Base-by-base conservation (phyloP, 2,329 filamentous ascomycete genomes). In the Dactylellina parvicollis region DNA sequence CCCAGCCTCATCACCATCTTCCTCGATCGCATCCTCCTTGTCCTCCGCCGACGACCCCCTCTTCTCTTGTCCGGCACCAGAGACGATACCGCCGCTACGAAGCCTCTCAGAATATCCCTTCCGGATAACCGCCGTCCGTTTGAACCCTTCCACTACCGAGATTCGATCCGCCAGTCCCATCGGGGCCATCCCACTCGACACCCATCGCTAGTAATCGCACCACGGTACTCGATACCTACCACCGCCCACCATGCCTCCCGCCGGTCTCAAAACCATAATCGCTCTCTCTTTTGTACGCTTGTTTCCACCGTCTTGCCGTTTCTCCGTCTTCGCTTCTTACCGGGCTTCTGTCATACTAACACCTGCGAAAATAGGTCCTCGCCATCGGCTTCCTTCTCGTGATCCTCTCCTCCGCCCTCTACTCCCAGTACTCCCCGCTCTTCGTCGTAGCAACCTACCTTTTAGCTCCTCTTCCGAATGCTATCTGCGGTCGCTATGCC, bases 341-440 rank as follows among this genome's bases (percentile, higher is more conserved):
- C 38, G 16, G 24, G 12, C 5, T 24, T 38, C 32, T 32, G 16
- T 32, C 20, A 36, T 2, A 67, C 24, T 28, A 54, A 38, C 26
- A 5, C 30, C 12, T 20, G 24, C n/a, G 32, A 34, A 54, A 9
- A n/a, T 75, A 91, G 89, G 85, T 99, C 81, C 92, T 99, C 77
- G 95, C 95, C 78, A 95, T 99, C 79, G 95, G 95, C 79, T 99
- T 99, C 84, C 91, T 99, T 79, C 92, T 99, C 77, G 95, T 98
- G 78, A 99, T 99, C 82, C 91, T 99, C 79, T 97, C 93, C 75
- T 96, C 93, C 80, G 95, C 95, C 55, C 88, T 99, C 77, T 99
- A 90, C 87, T 87, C 94, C 80, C 92, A 92, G 82, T 99, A 96
- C 87, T 92, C 95, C 79, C 92, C 95, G 64, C 88, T 99, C 76